Evolutionary conservation across 108 stramenopile species (phyloP).

Genomic region (Pseudonitzschia multistriata): DNA sequence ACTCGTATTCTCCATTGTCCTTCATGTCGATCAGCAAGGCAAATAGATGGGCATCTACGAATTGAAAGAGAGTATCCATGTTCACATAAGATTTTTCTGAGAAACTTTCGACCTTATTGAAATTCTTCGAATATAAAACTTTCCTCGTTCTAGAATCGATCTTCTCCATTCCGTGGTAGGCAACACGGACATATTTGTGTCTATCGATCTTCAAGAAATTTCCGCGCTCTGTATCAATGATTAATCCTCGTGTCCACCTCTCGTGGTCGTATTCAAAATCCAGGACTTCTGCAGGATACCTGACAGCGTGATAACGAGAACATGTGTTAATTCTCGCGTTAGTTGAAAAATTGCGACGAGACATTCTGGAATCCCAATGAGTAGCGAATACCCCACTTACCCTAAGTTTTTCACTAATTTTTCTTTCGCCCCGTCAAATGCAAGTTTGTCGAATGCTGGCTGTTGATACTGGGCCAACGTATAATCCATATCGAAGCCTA

Average conservation of each 20-base stretch:
- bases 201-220: slow-evolving; percentile 95
- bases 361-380: too few species aligned
- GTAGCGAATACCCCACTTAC: slow-evolving; percentile 16
- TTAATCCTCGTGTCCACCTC: slow-evolving; percentile 83
- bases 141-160: slow-evolving; percentile 76
- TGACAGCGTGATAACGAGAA: neutral
- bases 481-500: slow-evolving; percentile 98
- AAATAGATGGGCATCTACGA: slow-evolving; percentile 84
- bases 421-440: slow-evolving; percentile 92
- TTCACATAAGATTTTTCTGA: slow-evolving; percentile 87
- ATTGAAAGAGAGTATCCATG: slow-evolving; percentile 93
- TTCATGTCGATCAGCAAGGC: slow-evolving; percentile 85
- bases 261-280: slow-evolving; percentile 86
- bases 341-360: too few species aligned
- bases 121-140: slow-evolving; percentile 65
- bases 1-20: slow-evolving; percentile 72
- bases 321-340: neutral
- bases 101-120: slow-evolving; percentile 86
- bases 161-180: slow-evolving; percentile 83
- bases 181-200: slow-evolving; percentile 94
- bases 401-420: slow-evolving; percentile 87
- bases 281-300: slow-evolving; percentile 70
- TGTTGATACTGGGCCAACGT: slow-evolving; percentile 92
- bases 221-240: slow-evolving; percentile 93
- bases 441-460: slow-evolving; percentile 89